Evolutionary conservation across 805 yeast species (phyloP).

Genomic region (Metschnikowia lachancei): DNA sequence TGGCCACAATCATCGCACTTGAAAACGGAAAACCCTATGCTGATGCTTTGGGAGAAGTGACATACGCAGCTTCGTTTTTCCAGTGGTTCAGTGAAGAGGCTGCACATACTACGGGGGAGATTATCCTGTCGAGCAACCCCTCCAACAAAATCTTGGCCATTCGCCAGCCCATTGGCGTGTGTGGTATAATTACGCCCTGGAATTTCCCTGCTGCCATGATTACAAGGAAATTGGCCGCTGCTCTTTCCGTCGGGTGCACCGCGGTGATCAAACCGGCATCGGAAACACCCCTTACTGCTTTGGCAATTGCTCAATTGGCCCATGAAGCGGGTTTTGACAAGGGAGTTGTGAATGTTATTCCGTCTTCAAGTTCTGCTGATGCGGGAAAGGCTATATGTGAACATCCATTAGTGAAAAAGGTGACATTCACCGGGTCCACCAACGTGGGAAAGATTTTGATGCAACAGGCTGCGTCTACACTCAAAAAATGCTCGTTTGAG

Average conservation of each 20-base stretch:
- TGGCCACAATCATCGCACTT: constrained; percentile 59
- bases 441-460: constrained; percentile 22
- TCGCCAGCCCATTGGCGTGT: constrained; percentile 78
- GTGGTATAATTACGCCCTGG: constrained; percentile 81
- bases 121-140: constrained; percentile 53
- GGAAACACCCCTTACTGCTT: constrained; percentile 72
- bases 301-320: constrained; percentile 61
- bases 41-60: constrained; percentile 71
- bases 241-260: constrained; percentile 78
- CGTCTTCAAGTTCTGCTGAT: constrained; percentile 46
- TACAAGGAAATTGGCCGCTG: constrained; percentile 71
- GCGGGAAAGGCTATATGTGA: constrained; percentile 52
- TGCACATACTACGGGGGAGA: constrained; percentile 66
- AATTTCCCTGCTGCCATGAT: constrained; percentile 82
- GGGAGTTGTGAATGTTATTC: constrained; percentile 62
- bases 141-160: constrained; percentile 52
- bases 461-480: constrained; percentile 19
- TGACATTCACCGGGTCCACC: constrained; percentile 23
- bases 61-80: constrained; percentile 69
- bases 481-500: constrained; percentile 22
- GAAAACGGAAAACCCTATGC: constrained; percentile 75
- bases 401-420: constrained; percentile 27
- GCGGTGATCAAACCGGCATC: constrained; percentile 73
- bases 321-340: constrained; percentile 68
- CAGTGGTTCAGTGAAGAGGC: constrained; percentile 91